Evolutionary conservation across 169 alveolate species (phyloP), one percentile per base, ranked within the genome.

Genomic region (Plasmodium knowlesi): DNA sequence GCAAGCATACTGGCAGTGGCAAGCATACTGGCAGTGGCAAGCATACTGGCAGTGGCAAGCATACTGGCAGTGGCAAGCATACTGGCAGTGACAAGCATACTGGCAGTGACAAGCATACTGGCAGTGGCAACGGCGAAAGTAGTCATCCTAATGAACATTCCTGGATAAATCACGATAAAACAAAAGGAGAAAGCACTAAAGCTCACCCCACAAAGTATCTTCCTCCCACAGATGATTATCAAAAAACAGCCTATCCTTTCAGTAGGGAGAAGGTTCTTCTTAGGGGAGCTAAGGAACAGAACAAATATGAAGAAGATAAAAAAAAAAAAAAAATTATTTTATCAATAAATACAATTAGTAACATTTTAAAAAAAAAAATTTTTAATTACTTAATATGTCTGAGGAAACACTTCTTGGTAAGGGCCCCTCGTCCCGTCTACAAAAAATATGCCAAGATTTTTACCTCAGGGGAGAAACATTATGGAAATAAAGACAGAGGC

Each of bases 381-480:
- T 22, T 19, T n/a, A n/a, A 30, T 30, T 86, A 86, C 41, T 74
- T 86, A 74, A n/a, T 30, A 19, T 1, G 37, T 34, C 22, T 53
- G 39, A 76, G 22, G 67, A 53, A 72, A 70, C 6, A 22, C 10
- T n/a, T 28, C 16, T 9, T 19, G 4, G 43, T 32, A 14, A 86
- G 80, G 34, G 41, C 9, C 28, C 41, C 25, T 6, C 53, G 61
- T 54, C 86, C 86, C 16, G 46, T 86, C n/a, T 86, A 74, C 43
- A 86, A 86, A 53, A 70, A 74, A 76, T 86, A 86, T 53, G 19
- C 72, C n/a, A 86, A 86, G 6, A 34, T 86, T 46, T 25, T 28
- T 57, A 39, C 57, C 39, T 4, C 54, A 34, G 39, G 16, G 28
- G 70, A 19, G n/a, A 37, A 37, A 5, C 50, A n/a, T 14, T 25